Evolutionary conservation across 2,329 filamentous ascomycete species (phyloP), one percentile per base, ranked within the genome.

Genomic region (Aspergillus puulaauensis): DNA sequence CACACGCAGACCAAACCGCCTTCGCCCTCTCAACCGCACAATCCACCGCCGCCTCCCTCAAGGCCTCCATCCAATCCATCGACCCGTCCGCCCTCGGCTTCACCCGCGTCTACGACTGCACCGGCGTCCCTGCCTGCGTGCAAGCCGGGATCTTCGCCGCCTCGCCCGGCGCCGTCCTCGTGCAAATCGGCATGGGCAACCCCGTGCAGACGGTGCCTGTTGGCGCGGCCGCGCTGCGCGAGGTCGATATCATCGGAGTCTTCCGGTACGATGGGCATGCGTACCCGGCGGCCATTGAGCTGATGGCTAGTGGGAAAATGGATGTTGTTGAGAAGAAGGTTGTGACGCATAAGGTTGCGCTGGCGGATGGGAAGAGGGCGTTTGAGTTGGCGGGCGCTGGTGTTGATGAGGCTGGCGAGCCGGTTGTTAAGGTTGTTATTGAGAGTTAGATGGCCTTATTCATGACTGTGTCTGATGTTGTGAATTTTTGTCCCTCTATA

Each of bases 101-200:
- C 61, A 70, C 68, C 31, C 73, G 77, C 17, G 75, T 79, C 4
- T 80, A 77, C 59, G 77, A 80, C 44, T 80, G 78, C 63, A 79
- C 77, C 0, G 77, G 77, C 37, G 75, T 76, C 21, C 75, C 75
- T 0, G 70, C 75, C 9, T 80, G 77, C 56, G 73, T 79, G 9
- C 77, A 79, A 64, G 70, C 75, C 3, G 77, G 75, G 1, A 79
- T 79, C 58, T 78, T 78, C 62, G 76, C 76, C 2, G 71, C 76
- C 4, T 65, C 70, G 0, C 77, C 82, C 1, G 82, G 82, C 12
- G 81, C 81, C 3, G 77, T 80, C 46, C 70, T 84, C 33, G 74
- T 83, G 51, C 81, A 83, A 71, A 80, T 84, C 41, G 82, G 82
- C 6, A 84, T 84, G 82, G 82, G 82, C 0, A 82, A 81, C 14